Evolutionary conservation across 169 alveolate species (phyloP).

Genomic region (Babesia gibsoni): DNA sequence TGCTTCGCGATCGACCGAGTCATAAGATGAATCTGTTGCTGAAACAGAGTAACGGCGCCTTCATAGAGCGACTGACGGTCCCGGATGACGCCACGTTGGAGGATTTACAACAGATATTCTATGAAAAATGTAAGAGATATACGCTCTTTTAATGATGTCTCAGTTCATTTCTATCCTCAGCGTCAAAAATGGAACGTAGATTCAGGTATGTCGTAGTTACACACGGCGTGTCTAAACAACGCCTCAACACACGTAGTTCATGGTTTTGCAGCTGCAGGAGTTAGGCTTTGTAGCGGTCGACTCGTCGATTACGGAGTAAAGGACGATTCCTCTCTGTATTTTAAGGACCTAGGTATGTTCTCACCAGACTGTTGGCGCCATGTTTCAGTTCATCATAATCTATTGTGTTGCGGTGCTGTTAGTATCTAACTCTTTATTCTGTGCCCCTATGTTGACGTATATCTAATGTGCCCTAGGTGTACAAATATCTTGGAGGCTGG

Average conservation of each 20-base stretch:
- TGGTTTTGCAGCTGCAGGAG: slow-evolving; percentile 58
- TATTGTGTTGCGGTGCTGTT: background rate
- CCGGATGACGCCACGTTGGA: slow-evolving; percentile 73
- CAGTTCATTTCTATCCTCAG: slow-evolving; percentile 81
- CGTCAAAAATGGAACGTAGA: slow-evolving; percentile 78
- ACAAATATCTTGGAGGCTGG: slow-evolving; percentile 95
- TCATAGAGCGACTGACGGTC: slow-evolving; percentile 66
- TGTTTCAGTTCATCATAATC: background rate
- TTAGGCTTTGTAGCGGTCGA: slow-evolving; percentile 29
- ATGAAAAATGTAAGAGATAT: slow-evolving; percentile 60
- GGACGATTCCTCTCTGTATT: slow-evolving; percentile 75
- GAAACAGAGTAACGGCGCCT: slow-evolving; percentile 70
- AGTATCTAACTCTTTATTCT: background rate
- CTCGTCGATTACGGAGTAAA: slow-evolving; percentile 67
- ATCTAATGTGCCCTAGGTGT: no score
- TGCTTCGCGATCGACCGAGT: background rate
- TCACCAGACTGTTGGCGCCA: background rate
- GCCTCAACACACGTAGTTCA: background rate
- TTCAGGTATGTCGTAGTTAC: slow-evolving; percentile 45
- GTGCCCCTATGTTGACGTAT: slow-evolving; percentile 9
- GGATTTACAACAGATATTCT: slow-evolving; percentile 60
- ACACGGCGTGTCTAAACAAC: background rate
- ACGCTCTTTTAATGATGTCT: background rate
- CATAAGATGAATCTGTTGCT: slow-evolving; percentile 65
- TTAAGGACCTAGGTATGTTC: slow-evolving; percentile 74